Evolutionary conservation across 2,329 filamentous ascomycete genomes (phyloP), one percentile per base, ranked within the genome.

Genomic region (Fusarium sororula): DNA sequence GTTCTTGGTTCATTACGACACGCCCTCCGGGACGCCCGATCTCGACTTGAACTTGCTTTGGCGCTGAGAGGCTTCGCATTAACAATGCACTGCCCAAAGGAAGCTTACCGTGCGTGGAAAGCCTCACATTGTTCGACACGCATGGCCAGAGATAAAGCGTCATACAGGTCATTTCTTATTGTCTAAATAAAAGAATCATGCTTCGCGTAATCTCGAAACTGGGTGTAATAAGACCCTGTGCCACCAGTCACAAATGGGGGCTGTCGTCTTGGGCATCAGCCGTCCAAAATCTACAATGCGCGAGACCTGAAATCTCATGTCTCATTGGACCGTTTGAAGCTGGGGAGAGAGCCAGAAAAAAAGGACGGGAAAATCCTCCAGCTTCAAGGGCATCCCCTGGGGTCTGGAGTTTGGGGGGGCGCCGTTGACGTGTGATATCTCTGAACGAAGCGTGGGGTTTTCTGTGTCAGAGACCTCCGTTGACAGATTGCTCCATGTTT

Each of bases 361-460:
- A 55, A 65, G 35, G 20, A 60, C 26, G 39, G 32, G 55, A 73
- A 65, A 38, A 30, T 63, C 44, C 35, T 42, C 35, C 38, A 24
- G 41, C 48, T 28, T 30, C 38, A 26, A 42, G 37, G 37, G n/a
- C n/a, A 39, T 42, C 30, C 39, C 47, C 65, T 42, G 28, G 55
- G 41, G 63, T 59, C 44, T 57, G 48, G 61, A 63, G 66, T 48
- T 66, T 47, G 32, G 67, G 32, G 63, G 28, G 67, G 28, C 61
- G 62, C 63, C 65, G 66, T 77, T 77, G 75, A 77, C 70, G 63
- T 73, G 70, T 72, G 70, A 74, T 74, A 70, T 76, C 50, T 35
- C 18, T 59, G 61, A 70, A 30, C 54, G 48, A 35, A 60, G 66
- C 70, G 70, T 74, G 71, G 71, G 71, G 70, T 74, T 74, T 44